Evolutionary conservation across 495 filamentous ascomycete species (phyloP).

Genomic region (Tetracladium marchalianum): DNA sequence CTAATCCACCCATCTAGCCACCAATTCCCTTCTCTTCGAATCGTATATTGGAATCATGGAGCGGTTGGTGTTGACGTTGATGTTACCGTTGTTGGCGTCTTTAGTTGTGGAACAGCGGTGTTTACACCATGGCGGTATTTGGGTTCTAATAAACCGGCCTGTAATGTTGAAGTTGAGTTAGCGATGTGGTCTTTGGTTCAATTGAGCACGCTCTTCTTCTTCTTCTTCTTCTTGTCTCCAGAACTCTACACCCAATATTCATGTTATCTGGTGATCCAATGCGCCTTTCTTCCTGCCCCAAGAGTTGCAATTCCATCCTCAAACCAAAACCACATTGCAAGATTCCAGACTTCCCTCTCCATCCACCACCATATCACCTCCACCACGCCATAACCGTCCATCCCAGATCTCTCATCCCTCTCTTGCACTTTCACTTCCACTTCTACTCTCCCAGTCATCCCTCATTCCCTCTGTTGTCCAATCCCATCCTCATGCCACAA

Average conservation of each 20-base stretch:
- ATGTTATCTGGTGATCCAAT: no score
- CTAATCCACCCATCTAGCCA: no score
- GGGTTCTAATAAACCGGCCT: conserved; percentile 43
- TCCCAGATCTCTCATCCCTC: background rate
- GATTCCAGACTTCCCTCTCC: no score
- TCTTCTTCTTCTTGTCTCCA: no score
- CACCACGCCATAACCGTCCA: background rate
- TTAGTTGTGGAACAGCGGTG: background rate
- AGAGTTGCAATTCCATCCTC: no score
- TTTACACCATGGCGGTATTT: conserved; percentile 21
- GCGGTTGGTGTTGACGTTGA: background rate
- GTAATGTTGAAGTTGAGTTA: background rate
- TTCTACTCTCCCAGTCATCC: background rate
- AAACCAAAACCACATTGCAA: no score
- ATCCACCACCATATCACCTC: no score
- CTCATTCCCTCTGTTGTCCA: background rate
- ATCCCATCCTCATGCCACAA: background rate
- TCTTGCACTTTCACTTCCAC: background rate
- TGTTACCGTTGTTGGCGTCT: background rate
- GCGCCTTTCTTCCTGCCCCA: no score
- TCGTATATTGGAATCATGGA: background rate
- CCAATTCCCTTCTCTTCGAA: no score
- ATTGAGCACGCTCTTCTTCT: no score
- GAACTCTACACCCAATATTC: no score
- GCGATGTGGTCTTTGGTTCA: background rate